Evolutionary conservation across 2,329 filamentous ascomycete genomes (phyloP).

Genomic region (Ilyonectria sp.): DNA sequence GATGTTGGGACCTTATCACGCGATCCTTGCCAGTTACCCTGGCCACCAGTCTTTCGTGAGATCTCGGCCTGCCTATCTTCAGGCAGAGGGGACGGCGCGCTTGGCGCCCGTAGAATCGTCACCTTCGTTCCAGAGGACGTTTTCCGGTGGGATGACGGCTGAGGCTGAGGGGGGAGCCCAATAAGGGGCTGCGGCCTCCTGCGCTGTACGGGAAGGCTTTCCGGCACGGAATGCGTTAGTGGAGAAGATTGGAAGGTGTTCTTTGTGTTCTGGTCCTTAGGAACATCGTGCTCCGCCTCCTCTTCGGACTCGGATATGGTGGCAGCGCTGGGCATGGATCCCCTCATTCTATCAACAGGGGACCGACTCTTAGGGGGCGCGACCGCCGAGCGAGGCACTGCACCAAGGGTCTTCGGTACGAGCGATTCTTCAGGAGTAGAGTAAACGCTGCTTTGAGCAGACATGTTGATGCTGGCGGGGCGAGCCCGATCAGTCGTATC

Average conservation of each 20-base stretch:
- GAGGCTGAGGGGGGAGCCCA: constrained; percentile 30
- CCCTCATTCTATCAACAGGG: constrained; percentile 51
- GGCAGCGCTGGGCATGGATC: constrained; percentile 46
- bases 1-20: constrained; percentile 44
- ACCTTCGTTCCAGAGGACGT: constrained; percentile 53
- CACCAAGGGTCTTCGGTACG: constrained; percentile 42
- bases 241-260: constrained; percentile 44
- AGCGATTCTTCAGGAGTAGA: constrained; percentile 59
- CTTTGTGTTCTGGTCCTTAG: constrained; percentile 40
- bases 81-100: constrained; percentile 48
- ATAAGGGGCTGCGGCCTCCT: constrained; percentile 40
- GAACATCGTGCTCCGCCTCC: constrained; percentile 42
- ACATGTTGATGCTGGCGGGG: constrained; percentile 54
- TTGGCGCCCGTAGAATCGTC: constrained; percentile 51
- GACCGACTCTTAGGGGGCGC: constrained; percentile 48
- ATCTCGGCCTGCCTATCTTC: constrained; percentile 54
- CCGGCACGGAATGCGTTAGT: constrained; percentile 44
- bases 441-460: constrained; percentile 56
- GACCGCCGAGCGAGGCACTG: constrained; percentile 41
- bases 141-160: constrained; percentile 36
- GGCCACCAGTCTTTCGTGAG: constrained; percentile 50
- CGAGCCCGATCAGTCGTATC: constrained; percentile 62
- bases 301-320: constrained; percentile 64
- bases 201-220: constrained; percentile 37
- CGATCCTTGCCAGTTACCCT: constrained; percentile 41